Evolutionary conservation across 2,329 filamentous ascomycete genomes (phyloP), one percentile per base, ranked within the genome.

Genomic region (Talaromyces sp.): DNA sequence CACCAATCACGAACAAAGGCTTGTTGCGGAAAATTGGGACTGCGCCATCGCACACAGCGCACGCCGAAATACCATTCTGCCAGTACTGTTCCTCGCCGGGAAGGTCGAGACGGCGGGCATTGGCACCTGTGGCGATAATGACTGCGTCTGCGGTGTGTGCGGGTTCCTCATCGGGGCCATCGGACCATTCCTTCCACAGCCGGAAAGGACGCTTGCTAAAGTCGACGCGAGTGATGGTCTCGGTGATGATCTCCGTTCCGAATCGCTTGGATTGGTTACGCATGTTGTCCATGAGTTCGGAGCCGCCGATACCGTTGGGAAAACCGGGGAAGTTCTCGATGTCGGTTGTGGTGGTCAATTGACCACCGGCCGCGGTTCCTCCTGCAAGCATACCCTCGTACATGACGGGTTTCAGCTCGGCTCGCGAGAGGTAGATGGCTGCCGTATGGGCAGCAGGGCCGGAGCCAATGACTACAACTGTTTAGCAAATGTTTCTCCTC

Each of bases 341-440:
- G 71, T 99, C 96, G 74, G 96, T 98, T 63, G 95, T 99, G 31
- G 96, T 99, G 63, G 96, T 99, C 71, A 99, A 86, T 85, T 99
- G 95, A 65, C 95, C 95, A 71, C 95, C 95, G 52, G 95, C 92
- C 7, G 95, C 95, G 73, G 96, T 96, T 74, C 94, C 95, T 76
- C 97, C 95, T 73, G 95, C 95, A 78, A 99, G 89, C 86, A 99
- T 97, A 72, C 95, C 95, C 83, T 99, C 95, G 78, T 98, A 99
- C 71, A 99, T 85, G 68, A 97, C 91, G 68, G 95, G 95, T 81
- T 96, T 91, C 76, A 99, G 82, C 78, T 99, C 94, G 67, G 95
- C 95, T 76, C 95, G 90, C 57, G 93, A 90, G 73, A 97, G 89
- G 82, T 99, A 99, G 77, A 99, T 89, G 78, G 95, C 95, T 68